Percentiles rank a stretch among this genome's conserved stretches.
Conservation (phyloP, 2,329 filamentous ascomycete genomes). For the Ophiostoma sp. region DNA sequence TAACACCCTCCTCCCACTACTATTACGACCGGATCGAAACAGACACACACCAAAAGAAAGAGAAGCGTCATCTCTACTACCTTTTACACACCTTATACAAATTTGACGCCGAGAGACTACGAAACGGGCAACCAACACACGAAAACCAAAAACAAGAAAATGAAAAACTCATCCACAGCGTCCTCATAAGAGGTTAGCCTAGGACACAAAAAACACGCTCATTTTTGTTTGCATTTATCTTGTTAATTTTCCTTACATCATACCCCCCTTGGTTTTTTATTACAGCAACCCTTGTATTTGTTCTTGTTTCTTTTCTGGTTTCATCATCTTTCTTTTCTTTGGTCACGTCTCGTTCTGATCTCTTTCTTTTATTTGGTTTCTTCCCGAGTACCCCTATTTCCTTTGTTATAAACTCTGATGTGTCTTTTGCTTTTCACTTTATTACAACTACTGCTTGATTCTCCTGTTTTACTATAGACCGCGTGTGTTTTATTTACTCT, state of each 20-base stretch:
- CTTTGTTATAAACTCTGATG: conserved; percentile 15
- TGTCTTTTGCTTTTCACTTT: neutral
- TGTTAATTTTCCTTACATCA: conserved; percentile 8
- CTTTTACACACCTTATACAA: neutral
- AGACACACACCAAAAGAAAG: neutral
- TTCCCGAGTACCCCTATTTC: conserved; percentile 6
- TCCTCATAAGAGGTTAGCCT: neutral
- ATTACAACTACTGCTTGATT: neutral
- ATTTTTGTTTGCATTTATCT: neutral
- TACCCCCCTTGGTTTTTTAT: neutral
- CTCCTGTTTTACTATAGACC: conserved; percentile 9
- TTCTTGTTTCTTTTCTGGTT: neutral
- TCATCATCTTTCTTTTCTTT: neutral
- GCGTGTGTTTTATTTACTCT: neutral
- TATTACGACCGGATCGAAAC: conserved; percentile 14
- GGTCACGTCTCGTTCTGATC: neutral
- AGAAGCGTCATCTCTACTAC: neutral
- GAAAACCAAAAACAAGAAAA: conserved; percentile 7
- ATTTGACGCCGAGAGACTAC: conserved; percentile 14
- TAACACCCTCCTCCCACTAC: neutral
- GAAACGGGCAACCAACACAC: conserved; percentile 11
- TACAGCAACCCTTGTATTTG: conserved; percentile 1
- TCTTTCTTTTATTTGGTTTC: neutral
- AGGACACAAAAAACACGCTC: neutral
- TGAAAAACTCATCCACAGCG: neutral